Percentiles rank a stretch among this genome's conserved stretches.
Conservation (phyloP, 768 basidiomycete species). For the Suillus weaverae region DNA sequence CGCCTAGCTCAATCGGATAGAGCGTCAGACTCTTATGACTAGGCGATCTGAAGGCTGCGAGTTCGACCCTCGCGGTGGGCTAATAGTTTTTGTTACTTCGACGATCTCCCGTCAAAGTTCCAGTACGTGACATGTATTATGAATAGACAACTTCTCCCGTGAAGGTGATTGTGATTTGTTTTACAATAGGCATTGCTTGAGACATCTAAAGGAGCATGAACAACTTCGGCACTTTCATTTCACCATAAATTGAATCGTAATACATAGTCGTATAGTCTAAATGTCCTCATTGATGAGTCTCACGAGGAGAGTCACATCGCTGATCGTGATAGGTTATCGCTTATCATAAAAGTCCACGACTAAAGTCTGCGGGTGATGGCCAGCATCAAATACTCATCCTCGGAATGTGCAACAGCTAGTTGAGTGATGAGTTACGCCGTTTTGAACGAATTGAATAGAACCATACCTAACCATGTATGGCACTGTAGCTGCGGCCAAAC, state of each 20-base stretch:
- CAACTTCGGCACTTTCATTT: background rate
- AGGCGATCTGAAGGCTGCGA: conserved; percentile 60
- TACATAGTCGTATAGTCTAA: conserved; percentile 1
- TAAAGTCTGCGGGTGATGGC: conserved; percentile 16
- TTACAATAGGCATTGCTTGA: background rate
- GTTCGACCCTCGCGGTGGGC: conserved; percentile 67
- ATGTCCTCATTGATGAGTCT: background rate
- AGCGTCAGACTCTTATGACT: conserved; percentile 62
- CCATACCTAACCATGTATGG: conserved; percentile 80
- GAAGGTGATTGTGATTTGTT: background rate
- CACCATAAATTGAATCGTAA: background rate
- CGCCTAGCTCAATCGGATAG: conserved; percentile 70
- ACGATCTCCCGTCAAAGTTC: background rate
- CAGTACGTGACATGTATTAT: background rate
- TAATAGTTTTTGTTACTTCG: conserved; percentile 30
- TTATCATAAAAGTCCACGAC: background rate
- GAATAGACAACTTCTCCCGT: background rate
- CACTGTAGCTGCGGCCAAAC: conserved; percentile 60
- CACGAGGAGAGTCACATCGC: background rate
- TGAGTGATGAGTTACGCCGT: conserved; percentile 2
- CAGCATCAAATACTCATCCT: conserved; percentile 45
- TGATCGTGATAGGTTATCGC: conserved; percentile 3
- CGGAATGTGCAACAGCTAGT: conserved; percentile 81
- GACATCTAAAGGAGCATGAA: background rate
- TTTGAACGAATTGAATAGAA: background rate